Percentiles rank a stretch among this genome's conserved stretches.
These are phyloP conservation scores for Aspergillus leporis DNA, from an alignment of 495 filamentous ascomycete genomes.

Conservation along the genomic window DNA sequence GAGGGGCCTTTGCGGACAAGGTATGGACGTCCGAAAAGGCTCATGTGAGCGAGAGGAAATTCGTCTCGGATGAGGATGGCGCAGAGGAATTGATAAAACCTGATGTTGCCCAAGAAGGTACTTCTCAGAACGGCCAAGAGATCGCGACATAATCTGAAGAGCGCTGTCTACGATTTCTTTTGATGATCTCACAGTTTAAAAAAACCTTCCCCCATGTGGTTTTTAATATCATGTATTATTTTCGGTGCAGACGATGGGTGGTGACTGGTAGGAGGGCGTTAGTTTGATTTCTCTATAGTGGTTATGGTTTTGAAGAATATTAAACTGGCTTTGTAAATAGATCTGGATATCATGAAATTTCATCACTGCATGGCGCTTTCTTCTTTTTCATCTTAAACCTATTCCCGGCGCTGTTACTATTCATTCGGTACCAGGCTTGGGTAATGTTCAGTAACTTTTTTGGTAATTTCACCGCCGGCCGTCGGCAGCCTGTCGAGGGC, in stretches of 20 bases:
- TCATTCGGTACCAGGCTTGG: background rate
- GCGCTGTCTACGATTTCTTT: conserved; percentile 2
- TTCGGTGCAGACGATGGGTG: conserved; percentile 29
- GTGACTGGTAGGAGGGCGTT: conserved; percentile 38
- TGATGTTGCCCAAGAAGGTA: conserved; percentile 38
- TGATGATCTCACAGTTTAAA: conserved; percentile 5
- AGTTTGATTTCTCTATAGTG: conserved; percentile 31
- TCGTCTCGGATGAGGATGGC: conserved; percentile 67
- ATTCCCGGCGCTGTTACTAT: too few species aligned
- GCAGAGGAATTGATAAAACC: conserved; percentile 81
- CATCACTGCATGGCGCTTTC: background rate
- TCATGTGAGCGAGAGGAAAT: conserved; percentile 91
- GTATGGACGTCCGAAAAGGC: conserved; percentile 75
- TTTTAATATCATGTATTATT: conserved; percentile 38
- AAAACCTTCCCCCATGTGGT: conserved; percentile 17
- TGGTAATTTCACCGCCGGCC: background rate
- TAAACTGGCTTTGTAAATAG: conserved; percentile 30
- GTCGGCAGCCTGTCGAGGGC: background rate
- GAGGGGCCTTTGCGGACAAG: conserved; percentile 77
- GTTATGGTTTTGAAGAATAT: conserved; percentile 17
- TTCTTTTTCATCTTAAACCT: background rate
- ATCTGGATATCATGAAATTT: conserved; percentile 23
- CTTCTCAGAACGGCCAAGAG: conserved; percentile 32
- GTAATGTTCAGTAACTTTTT: background rate
- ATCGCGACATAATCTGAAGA: conserved; percentile 37